Percentiles rank a stretch among this genome's conserved stretches.
These are phyloP conservation scores for Boletus coccyginus DNA, from an alignment of 768 basidiomycete genomes.

Conservation along the genomic window DNA sequence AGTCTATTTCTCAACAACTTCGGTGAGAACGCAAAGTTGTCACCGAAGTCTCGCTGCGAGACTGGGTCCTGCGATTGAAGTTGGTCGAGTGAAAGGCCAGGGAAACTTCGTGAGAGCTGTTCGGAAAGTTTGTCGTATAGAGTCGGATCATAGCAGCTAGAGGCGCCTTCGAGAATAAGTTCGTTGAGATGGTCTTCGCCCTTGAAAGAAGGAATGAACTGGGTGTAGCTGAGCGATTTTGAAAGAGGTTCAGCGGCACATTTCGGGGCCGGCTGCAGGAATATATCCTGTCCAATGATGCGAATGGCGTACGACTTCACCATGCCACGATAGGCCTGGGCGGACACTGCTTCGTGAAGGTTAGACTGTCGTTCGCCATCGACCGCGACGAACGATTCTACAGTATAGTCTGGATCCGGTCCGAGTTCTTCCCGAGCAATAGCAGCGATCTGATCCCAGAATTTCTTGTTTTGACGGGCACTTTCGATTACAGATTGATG, in stretches of 20 bases:
- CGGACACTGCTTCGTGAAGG: slow-evolving; percentile 58
- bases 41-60: slow-evolving; percentile 74
- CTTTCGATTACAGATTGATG: slow-evolving; percentile 58
- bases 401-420: slow-evolving; percentile 66
- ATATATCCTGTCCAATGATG: slow-evolving; percentile 73
- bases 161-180: slow-evolving; percentile 63
- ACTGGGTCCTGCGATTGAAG: slow-evolving; percentile 60
- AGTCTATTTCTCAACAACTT: slow-evolving; percentile 59
- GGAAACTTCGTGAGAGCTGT: slow-evolving; percentile 49
- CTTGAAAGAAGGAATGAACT: slow-evolving; percentile 56
- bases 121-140: slow-evolving; percentile 63
- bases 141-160: slow-evolving; percentile 68
- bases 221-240: slow-evolving; percentile 59
- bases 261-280: slow-evolving; percentile 49
- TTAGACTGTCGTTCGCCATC: slow-evolving; percentile 44
- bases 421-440: slow-evolving; percentile 70
- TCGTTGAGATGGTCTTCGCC: slow-evolving; percentile 64
- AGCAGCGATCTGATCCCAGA: slow-evolving; percentile 70
- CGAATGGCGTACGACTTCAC: slow-evolving; percentile 74
- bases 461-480: slow-evolving; percentile 52
- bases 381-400: slow-evolving; percentile 43
- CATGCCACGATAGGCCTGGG: slow-evolving; percentile 65
- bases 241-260: slow-evolving; percentile 33
- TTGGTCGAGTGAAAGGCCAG: slow-evolving; percentile 61
- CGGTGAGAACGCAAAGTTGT: slow-evolving; percentile 72